These are phyloP conservation scores for Colletotrichum sp. DNA, from an alignment of 2,329 filamentous ascomycete species.

Conservation along the genomic window DNA sequence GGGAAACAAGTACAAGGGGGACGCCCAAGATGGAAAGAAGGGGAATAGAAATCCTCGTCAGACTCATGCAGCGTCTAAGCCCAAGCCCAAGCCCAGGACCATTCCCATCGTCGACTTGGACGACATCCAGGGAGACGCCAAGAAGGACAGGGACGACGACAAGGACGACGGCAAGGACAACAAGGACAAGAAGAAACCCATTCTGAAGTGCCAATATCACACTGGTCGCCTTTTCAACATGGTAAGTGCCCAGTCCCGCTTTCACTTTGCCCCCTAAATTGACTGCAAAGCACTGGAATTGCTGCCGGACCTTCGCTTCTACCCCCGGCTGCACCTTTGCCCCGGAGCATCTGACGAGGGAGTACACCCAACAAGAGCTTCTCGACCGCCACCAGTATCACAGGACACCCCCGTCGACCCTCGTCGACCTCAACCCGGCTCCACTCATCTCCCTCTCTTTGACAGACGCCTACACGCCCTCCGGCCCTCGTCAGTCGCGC, in stretches of 20 bases:
- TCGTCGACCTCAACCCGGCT: background rate
- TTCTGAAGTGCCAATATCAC: conserved; percentile 30
- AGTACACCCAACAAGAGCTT: conserved; percentile 28
- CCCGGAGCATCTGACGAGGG: conserved; percentile 27
- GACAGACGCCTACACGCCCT: background rate
- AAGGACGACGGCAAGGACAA: background rate
- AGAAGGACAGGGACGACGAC: background rate
- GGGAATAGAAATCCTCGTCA: background rate
- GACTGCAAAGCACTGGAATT: conserved; percentile 31
- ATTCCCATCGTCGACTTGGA: background rate
- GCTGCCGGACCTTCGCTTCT: conserved; percentile 27
- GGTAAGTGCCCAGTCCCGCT: conserved; percentile 21
- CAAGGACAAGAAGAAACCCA: conserved; percentile 2
- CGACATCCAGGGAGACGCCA: background rate
- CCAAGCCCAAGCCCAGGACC: background rate
- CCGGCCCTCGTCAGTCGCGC: background rate
- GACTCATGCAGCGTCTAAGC: background rate
- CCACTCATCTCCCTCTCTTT: background rate
- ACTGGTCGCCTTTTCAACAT: conserved; percentile 29
- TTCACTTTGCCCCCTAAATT: background rate
- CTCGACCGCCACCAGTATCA: conserved; percentile 6
- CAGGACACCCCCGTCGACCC: background rate
- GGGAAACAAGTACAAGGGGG: conserved; percentile 3
- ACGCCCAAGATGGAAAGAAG: background rate
- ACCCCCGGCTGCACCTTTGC: conserved; percentile 28